Evolutionary conservation across 768 basidiomycete species (phyloP).

Genomic region (Mycena galericulata): DNA sequence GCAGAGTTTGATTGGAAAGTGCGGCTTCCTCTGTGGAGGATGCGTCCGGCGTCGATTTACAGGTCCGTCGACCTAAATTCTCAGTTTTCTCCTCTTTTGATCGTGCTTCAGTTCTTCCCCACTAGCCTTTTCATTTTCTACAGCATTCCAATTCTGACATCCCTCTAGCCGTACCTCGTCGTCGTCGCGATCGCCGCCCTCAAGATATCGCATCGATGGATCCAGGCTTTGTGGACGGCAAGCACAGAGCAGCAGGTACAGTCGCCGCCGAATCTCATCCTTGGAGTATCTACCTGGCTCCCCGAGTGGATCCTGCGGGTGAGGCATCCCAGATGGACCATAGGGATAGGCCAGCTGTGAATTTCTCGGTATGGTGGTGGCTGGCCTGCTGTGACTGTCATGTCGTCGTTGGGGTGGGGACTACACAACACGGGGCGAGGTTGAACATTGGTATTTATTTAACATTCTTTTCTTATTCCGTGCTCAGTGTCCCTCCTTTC

Average conservation of each 20-base stretch:
- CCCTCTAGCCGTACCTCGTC: no score
- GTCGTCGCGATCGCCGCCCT: no score
- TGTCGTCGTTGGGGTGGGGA: neutral
- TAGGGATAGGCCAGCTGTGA: neutral
- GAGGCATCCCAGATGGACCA: neutral
- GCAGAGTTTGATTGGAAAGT: neutral
- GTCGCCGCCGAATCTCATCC: neutral
- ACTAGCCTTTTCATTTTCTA: no score
- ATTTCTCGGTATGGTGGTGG: neutral
- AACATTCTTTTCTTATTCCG: neutral
- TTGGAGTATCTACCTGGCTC: neutral
- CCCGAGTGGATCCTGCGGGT: neutral
- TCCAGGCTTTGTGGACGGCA: no score
- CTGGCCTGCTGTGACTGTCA: neutral
- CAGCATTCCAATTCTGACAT: no score
- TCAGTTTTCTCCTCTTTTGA: neutral
- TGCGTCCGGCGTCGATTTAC: neutral
- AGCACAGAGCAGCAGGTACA: no score
- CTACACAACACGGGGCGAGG: no score
- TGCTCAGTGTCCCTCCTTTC: no score
- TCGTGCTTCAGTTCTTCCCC: neutral
- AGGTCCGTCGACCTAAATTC: neutral
- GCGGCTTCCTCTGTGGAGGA: conserved; percentile 13
- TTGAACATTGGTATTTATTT: no score
- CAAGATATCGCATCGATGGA: no score